Conservation (phyloP, 495 filamentous ascomycete species). For the Articulospora tetracladia region DNA sequence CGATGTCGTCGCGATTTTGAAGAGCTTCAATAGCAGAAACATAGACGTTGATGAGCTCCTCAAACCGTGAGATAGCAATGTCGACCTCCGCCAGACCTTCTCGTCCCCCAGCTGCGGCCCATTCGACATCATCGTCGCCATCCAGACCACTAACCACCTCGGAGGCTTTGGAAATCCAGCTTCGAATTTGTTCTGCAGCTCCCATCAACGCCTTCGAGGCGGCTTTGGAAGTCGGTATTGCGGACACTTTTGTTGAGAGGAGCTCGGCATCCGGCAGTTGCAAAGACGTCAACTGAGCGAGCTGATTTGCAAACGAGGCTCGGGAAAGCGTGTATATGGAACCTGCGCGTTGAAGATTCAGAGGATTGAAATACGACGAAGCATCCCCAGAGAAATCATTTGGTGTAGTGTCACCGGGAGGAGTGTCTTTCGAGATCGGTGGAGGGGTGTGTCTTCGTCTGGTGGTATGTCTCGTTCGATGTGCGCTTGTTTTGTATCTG, state of each 20-base stretch:
- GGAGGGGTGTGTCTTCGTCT: conserved; percentile 35
- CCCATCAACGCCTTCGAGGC: conserved; percentile 74
- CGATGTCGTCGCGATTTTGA: conserved; percentile 75
- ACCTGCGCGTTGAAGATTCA: conserved; percentile 57
- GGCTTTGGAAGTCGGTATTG: conserved; percentile 73
- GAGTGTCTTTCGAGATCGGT: conserved; percentile 45
- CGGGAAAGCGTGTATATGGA: conserved; percentile 89
- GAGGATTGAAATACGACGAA: conserved; percentile 44
- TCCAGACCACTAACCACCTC: conserved; percentile 83
- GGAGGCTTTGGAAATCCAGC: conserved; percentile 86
- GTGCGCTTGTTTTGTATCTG: conserved; percentile 46
- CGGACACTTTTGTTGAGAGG: conserved; percentile 74
- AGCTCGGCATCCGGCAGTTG: conserved; percentile 78
- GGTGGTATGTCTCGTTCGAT: conserved; percentile 38
- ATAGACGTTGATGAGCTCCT: conserved; percentile 83
- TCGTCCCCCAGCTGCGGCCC: conserved; percentile 88
- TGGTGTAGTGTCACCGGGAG: conserved; percentile 27
- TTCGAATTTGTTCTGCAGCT: conserved; percentile 84
- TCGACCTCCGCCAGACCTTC: conserved; percentile 90
- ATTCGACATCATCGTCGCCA: conserved; percentile 94
- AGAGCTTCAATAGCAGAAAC: conserved; percentile 86
- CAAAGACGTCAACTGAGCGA: conserved; percentile 81
- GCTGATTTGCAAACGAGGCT: conserved; percentile 84
- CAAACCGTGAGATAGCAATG: conserved; percentile 78
- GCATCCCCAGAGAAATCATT: conserved; percentile 38